Conservation (phyloP, 768 basidiomycete genomes). For the Termitomyces sp. region DNA sequence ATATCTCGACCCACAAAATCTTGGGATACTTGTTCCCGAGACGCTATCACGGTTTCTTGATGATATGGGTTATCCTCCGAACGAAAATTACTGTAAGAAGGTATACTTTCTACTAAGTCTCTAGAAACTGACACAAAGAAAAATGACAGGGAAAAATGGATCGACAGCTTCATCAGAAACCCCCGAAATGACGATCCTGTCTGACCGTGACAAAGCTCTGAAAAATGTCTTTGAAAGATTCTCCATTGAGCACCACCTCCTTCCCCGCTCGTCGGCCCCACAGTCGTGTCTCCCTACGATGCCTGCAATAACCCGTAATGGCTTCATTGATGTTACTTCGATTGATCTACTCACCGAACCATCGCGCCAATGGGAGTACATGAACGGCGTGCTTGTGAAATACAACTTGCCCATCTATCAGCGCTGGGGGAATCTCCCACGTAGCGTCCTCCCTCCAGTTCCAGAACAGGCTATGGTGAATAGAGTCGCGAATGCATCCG, state of each 20-base stretch:
- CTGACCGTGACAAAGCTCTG: conserved; percentile 1
- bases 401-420: conserved; percentile 10
- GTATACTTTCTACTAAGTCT: neutral
- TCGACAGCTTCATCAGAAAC: neutral
- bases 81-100: conserved; percentile 8
- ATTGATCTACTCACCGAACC: conserved; percentile 10
- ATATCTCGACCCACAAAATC: conserved; percentile 9
- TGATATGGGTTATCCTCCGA: conserved; percentile 8
- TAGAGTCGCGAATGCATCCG: neutral
- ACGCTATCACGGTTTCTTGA: conserved; percentile 9
- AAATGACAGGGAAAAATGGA: conserved; percentile 7
- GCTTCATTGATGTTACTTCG: conserved; percentile 8
- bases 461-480: conserved; percentile 9
- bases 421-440: conserved; percentile 10
- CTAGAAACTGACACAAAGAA: neutral
- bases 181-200: neutral
- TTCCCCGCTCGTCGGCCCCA: conserved; percentile 2
- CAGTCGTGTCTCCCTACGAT: conserved; percentile 1
- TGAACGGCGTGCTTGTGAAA: conserved; percentile 3
- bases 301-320: conserved; percentile 12
- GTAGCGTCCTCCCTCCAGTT: conserved; percentile 7
- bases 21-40: conserved; percentile 7
- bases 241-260: conserved; percentile 11
- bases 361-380: conserved; percentile 7
- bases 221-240: conserved; percentile 10